Percentiles rank a stretch among this genome's conserved stretches.
phyloP scores from a whole-genome alignment of 2,329 filamentous ascomycete species.

The Coniochaeta sp. region DNA sequence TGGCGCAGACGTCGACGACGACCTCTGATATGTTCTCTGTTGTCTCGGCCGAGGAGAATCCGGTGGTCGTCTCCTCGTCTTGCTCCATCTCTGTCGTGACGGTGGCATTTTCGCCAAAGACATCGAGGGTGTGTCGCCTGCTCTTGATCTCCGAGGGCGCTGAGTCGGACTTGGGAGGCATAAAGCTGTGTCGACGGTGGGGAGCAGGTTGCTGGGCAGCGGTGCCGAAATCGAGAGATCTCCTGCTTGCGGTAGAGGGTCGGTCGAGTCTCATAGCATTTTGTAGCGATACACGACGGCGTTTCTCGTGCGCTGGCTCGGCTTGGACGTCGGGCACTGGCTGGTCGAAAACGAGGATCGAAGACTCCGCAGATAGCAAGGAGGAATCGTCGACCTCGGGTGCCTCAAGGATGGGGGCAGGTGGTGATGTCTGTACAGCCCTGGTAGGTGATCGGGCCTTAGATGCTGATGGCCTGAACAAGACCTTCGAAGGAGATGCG shows the following conservation, averaged over 20 bases:
- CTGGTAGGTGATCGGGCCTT: conserved; percentile 6
- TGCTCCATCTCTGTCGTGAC: neutral
- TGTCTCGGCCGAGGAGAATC: neutral
- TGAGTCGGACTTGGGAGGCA: neutral
- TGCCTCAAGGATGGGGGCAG: neutral
- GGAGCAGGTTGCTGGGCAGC: conserved; percentile 5
- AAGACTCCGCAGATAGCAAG: conserved; percentile 3
- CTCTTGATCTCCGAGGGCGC: neutral
- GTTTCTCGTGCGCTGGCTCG: conserved; percentile 21
- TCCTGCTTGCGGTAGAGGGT: conserved; percentile 10
- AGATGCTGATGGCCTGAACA: conserved; percentile 11
- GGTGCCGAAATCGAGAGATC: conserved; percentile 10
- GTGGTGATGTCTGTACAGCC: neutral
- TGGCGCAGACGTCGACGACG: conserved; percentile 23
- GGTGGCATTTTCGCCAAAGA: conserved; percentile 4
- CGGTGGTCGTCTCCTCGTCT: neutral
- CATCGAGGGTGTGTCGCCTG: conserved; percentile 15
- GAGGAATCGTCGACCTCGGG: neutral
- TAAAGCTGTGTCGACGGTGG: conserved; percentile 21
- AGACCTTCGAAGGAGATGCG: conserved; percentile 16
- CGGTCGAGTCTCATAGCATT: conserved; percentile 19
- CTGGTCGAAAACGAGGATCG: conserved; percentile 21
- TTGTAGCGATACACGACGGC: conserved; percentile 20
- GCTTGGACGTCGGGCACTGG: conserved; percentile 10
- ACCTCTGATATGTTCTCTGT: conserved; percentile 3